Conservation (phyloP, 75 land plant species). For the Pseudotsuga menziesii region DNA sequence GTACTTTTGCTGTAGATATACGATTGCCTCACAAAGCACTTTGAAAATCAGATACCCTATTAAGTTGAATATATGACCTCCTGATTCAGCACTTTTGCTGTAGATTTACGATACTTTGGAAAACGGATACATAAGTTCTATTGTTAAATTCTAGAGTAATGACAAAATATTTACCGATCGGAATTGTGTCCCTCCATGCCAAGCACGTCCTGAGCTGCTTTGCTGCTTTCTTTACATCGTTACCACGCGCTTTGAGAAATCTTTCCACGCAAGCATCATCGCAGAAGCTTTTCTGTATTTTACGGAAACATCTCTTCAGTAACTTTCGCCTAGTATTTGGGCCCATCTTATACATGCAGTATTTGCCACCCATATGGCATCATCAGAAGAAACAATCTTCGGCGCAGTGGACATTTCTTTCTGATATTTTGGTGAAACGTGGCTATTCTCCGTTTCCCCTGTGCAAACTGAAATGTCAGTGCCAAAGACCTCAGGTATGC, state of each 20-base stretch:
- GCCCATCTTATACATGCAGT: no score
- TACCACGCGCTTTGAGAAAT: conserved; percentile 75
- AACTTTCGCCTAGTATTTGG: no score
- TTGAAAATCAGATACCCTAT: not conserved
- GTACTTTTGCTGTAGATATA: not conserved
- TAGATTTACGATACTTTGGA: no score
- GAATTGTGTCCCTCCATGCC: conserved; percentile 74
- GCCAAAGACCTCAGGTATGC: no score
- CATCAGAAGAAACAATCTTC: not conserved
- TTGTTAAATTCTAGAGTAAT: not conserved
- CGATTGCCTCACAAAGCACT: not conserved
- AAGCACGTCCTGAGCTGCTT: conserved; percentile 76
- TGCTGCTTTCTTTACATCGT: conserved; percentile 81
- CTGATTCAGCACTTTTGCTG: conserved; percentile 9
- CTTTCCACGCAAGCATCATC: conserved; percentile 59
- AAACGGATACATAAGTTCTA: not conserved
- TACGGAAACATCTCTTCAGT: not conserved
- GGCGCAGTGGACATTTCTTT: not conserved
- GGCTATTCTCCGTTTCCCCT: not conserved
- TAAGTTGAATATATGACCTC: not conserved
- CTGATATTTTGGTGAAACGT: not conserved
- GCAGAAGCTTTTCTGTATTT: conserved; percentile 50
- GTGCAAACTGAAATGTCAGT: no score
- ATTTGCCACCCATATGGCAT: not conserved
- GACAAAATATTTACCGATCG: conserved; percentile 46